Conservation (phyloP, 805 yeast genomes). For the Pichia phayaonensis region DNA sequence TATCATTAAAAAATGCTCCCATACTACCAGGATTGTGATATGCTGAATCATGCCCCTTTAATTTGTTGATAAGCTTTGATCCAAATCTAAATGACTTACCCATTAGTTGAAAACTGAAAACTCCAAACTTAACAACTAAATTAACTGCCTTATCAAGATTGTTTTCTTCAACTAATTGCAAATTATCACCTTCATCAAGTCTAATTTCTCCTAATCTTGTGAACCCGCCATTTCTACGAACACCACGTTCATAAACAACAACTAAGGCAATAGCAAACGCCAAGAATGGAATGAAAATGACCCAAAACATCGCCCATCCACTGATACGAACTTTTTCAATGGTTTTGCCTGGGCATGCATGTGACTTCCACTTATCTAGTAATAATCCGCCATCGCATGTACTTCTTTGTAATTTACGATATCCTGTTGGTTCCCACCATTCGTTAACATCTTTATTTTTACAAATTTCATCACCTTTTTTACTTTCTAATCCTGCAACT, state of each 20-base stretch:
- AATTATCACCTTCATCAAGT: slow-evolving; percentile 62
- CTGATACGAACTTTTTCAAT: slow-evolving; percentile 49
- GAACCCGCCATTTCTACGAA: slow-evolving; percentile 71
- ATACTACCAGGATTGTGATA: slow-evolving; percentile 19
- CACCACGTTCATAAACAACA: slow-evolving; percentile 75
- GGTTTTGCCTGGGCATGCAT: slow-evolving; percentile 85
- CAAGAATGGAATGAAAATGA: slow-evolving; percentile 49
- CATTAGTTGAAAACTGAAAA: slow-evolving; percentile 25
- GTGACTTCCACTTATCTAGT: slow-evolving; percentile 56
- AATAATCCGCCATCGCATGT: slow-evolving; percentile 79
- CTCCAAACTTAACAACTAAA: slow-evolving; percentile 49
- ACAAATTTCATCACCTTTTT: slow-evolving; percentile 59
- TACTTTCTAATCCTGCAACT: slow-evolving; percentile 64
- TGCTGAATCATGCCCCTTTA: slow-evolving; percentile 17
- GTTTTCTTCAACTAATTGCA: slow-evolving; percentile 51
- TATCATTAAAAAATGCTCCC: slow-evolving; percentile 24
- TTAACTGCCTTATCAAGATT: slow-evolving; percentile 52
- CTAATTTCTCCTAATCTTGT: slow-evolving; percentile 78
- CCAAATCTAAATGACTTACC: slow-evolving; percentile 1
- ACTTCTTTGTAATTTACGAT: slow-evolving; percentile 75
- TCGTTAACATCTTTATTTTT: slow-evolving; percentile 47
- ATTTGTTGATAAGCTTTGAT: slow-evolving; percentile 7
- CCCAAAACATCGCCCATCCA: slow-evolving; percentile 44
- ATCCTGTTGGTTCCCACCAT: slow-evolving; percentile 87
- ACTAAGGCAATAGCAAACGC: slow-evolving; percentile 48